Evolutionary conservation across 2,329 filamentous ascomycete species (phyloP).

Genomic region (Phialocephala sp.): DNA sequence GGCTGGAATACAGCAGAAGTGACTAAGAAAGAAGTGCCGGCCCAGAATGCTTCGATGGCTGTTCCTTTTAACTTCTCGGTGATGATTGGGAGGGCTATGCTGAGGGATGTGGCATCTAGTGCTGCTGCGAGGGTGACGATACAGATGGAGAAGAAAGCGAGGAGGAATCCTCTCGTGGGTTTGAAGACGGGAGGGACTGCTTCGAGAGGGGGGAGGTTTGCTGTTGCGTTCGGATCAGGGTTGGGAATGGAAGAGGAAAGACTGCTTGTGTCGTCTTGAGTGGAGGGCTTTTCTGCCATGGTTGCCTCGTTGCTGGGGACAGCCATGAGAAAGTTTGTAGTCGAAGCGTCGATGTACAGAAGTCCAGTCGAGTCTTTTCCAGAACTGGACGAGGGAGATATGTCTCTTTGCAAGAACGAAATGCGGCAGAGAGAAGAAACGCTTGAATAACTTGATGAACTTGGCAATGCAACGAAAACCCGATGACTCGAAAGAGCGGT

Average conservation of each 20-base stretch:
- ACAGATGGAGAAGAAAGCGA: slow-evolving; percentile 39
- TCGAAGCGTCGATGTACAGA: not conserved
- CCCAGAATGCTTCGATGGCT: slow-evolving; percentile 71
- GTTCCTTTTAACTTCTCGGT: slow-evolving; percentile 56
- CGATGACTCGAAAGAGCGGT: not conserved
- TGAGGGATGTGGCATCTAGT: slow-evolving; percentile 69
- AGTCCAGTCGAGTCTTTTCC: not conserved
- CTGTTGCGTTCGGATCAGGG: slow-evolving; percentile 12
- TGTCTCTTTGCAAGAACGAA: not conserved
- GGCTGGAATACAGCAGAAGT: slow-evolving; percentile 67
- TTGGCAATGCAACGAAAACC: not conserved
- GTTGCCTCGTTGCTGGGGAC: not conserved
- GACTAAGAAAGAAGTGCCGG: slow-evolving; percentile 72
- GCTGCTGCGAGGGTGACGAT: slow-evolving; percentile 66
- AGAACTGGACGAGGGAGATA: not conserved
- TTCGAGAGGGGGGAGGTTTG: slow-evolving; percentile 27
- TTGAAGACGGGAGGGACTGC: slow-evolving; percentile 30
- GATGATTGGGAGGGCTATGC: slow-evolving; percentile 63
- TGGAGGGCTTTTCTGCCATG: slow-evolving; percentile 14
- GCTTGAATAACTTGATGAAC: not conserved
- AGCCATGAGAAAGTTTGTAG: not conserved
- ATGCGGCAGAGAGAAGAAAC: not conserved
- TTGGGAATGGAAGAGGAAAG: not conserved
- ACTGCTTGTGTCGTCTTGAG: not conserved
- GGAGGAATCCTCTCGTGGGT: slow-evolving; percentile 33